Conservation (phyloP, 805 yeast genomes). For the Candida endomychidarum region DNA sequence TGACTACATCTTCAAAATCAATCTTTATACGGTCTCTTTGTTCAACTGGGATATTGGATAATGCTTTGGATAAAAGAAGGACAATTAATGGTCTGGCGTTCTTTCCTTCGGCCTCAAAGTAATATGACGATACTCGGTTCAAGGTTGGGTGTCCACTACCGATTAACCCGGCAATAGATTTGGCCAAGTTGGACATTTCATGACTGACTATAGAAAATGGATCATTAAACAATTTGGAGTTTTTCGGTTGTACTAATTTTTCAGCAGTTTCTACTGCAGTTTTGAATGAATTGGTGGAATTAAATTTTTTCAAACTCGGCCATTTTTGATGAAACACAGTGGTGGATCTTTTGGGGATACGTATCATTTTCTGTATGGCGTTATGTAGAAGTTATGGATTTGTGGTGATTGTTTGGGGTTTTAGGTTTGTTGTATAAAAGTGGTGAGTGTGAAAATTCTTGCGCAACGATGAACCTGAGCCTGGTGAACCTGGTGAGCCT, state of each 20-base stretch:
- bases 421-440: too few species aligned
- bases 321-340: too few species aligned
- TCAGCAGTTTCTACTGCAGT: conserved; percentile 75
- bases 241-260: conserved; percentile 63
- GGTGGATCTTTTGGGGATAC: conserved; percentile 2
- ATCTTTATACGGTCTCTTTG: conserved; percentile 64
- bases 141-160: conserved; percentile 94
- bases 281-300: conserved; percentile 23
- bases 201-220: conserved; percentile 89
- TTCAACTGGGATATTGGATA: conserved; percentile 68
- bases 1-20: conserved; percentile 64
- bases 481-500: too few species aligned
- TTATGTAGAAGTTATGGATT: too few species aligned
- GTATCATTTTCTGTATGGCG: conserved; percentile 2
- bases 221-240: conserved; percentile 55
- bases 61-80: conserved; percentile 75
- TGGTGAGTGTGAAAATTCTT: background rate
- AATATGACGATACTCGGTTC: conserved; percentile 89
- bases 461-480: background rate
- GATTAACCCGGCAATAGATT: conserved; percentile 78
- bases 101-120: conserved; percentile 95
- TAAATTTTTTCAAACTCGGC: too few species aligned
- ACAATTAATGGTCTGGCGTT: conserved; percentile 92
- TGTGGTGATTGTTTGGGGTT: background rate
- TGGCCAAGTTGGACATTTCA: conserved; percentile 88